phyloP scores from a whole-genome alignment of 805 yeast species.

The Teunomyces lycoperdinae region DNA sequence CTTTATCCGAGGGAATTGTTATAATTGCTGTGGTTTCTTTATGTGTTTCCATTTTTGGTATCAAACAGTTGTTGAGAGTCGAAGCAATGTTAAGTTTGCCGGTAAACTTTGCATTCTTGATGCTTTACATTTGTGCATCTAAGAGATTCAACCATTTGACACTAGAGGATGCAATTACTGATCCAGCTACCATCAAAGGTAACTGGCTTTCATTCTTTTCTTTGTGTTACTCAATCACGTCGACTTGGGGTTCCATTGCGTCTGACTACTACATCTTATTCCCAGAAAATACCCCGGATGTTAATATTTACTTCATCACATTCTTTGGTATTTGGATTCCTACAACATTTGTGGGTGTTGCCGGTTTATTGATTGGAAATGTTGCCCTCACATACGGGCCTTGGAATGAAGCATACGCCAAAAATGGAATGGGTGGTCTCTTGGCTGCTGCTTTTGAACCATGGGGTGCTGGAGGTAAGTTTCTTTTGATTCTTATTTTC shows the following conservation, averaged over 20 bases:
- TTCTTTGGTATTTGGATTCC: conserved; percentile 59
- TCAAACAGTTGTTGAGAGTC: conserved; percentile 62
- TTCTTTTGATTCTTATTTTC: conserved; percentile 28
- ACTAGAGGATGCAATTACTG: conserved; percentile 33
- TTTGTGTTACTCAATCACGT: conserved; percentile 70
- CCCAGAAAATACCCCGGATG: conserved; percentile 65
- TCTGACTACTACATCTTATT: conserved; percentile 80
- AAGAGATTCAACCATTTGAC: conserved; percentile 41
- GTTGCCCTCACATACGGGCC: conserved; percentile 32
- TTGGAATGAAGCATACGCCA: conserved; percentile 29
- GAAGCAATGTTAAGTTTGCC: conserved; percentile 71
- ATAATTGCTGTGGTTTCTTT: conserved; percentile 65
- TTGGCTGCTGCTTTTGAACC: conserved; percentile 29
- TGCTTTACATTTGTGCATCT: conserved; percentile 63
- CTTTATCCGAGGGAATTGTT: conserved; percentile 70
- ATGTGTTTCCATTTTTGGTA: conserved; percentile 73
- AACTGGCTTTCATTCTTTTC: conserved; percentile 71
- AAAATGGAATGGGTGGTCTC: conserved; percentile 33
- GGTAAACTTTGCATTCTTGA: conserved; percentile 60
- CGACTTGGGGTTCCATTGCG: conserved; percentile 88
- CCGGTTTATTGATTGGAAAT: conserved; percentile 28
- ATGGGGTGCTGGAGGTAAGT: conserved; percentile 37
- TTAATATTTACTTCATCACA: conserved; percentile 56
- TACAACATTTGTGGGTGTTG: conserved; percentile 32
- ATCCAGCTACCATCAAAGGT: conserved; percentile 51